Conservation (phyloP, 306 rosid species). For the Vachellia pachyceras region DNA sequence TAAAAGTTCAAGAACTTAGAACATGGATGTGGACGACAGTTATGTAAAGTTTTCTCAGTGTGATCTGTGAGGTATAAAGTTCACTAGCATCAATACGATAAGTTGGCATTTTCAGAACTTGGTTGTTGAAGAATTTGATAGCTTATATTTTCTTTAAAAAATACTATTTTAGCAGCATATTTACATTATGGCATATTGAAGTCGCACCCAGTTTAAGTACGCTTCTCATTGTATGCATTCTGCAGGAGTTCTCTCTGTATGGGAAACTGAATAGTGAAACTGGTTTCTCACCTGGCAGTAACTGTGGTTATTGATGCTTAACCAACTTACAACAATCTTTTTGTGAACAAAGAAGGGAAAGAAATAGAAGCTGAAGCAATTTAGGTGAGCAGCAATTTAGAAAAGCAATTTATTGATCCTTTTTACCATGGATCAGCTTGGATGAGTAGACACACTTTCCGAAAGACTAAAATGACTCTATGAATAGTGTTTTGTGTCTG, state of each 20-base stretch:
- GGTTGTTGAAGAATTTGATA: background rate
- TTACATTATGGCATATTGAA: background rate
- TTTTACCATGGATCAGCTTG: background rate
- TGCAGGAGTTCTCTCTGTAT: background rate
- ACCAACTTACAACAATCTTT: background rate
- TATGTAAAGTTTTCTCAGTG: background rate
- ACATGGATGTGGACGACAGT: background rate
- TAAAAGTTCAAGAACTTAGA: constrained; percentile 1
- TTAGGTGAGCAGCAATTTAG: background rate
- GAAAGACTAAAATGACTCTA: background rate
- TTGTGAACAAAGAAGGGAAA: too few species aligned
- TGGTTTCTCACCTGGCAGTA: background rate
- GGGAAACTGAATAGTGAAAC: background rate
- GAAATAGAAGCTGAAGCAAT: background rate
- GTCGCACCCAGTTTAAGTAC: background rate
- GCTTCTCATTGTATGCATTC: background rate
- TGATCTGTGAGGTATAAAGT: background rate
- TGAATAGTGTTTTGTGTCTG: background rate
- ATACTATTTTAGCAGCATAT: background rate
- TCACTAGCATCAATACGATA: background rate
- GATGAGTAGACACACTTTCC: background rate
- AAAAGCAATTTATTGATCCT: background rate
- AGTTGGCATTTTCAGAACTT: background rate
- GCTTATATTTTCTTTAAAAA: background rate
- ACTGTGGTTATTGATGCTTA: background rate